Evolutionary conservation across 2,329 filamentous ascomycete species (phyloP), one percentile per base, ranked within the genome.

Genomic region (Colletotrichum paranaense): DNA sequence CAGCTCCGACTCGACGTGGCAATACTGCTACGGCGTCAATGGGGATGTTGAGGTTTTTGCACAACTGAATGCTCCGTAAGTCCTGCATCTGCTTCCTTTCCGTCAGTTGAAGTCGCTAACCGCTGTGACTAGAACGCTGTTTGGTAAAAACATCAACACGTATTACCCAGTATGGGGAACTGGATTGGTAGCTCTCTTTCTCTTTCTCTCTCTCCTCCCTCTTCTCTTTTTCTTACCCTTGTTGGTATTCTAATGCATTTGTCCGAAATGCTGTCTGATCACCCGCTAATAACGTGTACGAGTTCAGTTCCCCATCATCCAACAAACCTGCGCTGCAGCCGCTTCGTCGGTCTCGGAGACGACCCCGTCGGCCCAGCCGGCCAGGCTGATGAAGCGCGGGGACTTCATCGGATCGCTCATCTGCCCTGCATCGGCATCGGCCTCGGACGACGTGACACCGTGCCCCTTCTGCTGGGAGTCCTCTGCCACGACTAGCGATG

Each of bases 1-100:
- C 4, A 58, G 32, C 19, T 32, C 38, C 2, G 19, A 59, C 56
- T 30, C 24, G 4, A 55, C 64, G 11, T 49, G 55, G 35, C 19
- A 58, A 30, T 46, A 59, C 53, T 67, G 64, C 26, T 67, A 60
- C 11, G 56, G 64, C 16, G n/a, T 60, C 64, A 49, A 67, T 12
- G 64, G 16, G 5, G 55, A 49, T 7, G 38, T 38, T 16, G 56
- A 49, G 19, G 24, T 60, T 7, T 67, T 59, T 49, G 64, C 55
- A 4, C 26, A 32, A 52, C 55, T 53, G 22, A 22, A 24, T 8
- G 64, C 64, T 24, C 56, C 64, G 55, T 67, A n/a, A 67, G 65
- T 68, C 14, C 19, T 57, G 14, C 55, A 9, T 57, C 55, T 32
- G 32, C 3, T 35, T 35, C 9, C 32, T 35, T 35, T 35, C 32